These are phyloP conservation scores for Penicillium tannophilum DNA, from an alignment of 495 filamentous ascomycete species.

Conservation along the genomic window DNA sequence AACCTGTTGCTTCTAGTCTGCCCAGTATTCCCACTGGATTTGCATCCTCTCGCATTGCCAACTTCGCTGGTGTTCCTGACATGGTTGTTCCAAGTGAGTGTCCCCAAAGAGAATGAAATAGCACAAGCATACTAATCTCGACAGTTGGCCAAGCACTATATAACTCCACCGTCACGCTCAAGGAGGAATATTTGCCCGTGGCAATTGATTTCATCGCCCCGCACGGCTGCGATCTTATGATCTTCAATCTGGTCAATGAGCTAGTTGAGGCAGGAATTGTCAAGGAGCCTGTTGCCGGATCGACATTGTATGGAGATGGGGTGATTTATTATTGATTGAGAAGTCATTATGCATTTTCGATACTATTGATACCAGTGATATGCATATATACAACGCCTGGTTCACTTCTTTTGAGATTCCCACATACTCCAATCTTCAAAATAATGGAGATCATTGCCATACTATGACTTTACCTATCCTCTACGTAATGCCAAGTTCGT, in stretches of 20 bases:
- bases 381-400: no score
- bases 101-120: neutral
- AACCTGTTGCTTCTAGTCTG: neutral
- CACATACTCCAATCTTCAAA: no score
- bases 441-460: neutral
- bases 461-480: neutral
- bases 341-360: neutral
- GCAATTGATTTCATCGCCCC: conserved; percentile 60
- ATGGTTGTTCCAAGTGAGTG: conserved; percentile 14
- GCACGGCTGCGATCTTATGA: conserved; percentile 63
- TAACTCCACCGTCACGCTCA: conserved; percentile 53
- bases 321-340: neutral
- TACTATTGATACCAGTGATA: neutral
- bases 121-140: neutral
- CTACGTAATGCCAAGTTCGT: neutral
- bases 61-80: conserved; percentile 1
- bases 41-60: neutral
- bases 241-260: conserved; percentile 57
- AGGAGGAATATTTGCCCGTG: conserved; percentile 60
- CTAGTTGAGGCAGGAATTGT: conserved; percentile 54
- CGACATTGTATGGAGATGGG: conserved; percentile 25
- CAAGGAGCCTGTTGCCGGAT: conserved; percentile 44
- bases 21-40: neutral
- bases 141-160: conserved; percentile 57
- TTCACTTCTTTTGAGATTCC: no score